Evolutionary conservation across 129 eudicot genomes (phyloP), one percentile per base, ranked within the genome.

Genomic region (Tanacetum coccineum): DNA sequence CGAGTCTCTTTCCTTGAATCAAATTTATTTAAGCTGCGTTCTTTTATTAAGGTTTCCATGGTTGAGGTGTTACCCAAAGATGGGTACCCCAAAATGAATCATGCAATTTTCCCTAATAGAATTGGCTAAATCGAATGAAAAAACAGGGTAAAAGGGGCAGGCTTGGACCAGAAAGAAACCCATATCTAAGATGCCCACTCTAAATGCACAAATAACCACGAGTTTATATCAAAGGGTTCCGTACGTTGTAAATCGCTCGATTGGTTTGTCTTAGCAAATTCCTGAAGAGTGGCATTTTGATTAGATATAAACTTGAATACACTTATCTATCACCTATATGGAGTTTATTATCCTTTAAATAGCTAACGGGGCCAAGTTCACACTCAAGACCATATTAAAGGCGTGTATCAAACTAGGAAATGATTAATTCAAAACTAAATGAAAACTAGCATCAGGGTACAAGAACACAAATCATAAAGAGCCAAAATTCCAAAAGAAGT

Each of bases 401-500:
- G 4, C 1, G 63, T 28, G n/a, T 25, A 58, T 58, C 21, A 3
- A 52, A 4, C 9, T 53, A 53, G 7, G 3, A 13, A 13, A 22
- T 22, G 13, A 57, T 12, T 13, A 4, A 54, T 2, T 28, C 32
- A 12, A 20, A 25, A 25, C 18, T 57, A 57, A 12, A 14, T 57
- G 62, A 57, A 25, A 26, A 1, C 9, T 5, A 58, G 19, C 63
- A n/a, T 13, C 9, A 9, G 3, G 42, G n/a, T n/a, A 9, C n/a
- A 68, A 20, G 44, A 14, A 42, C 13, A 66, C 71, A 67, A 66
- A 61, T 49, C 9, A 59, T 40, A 40, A 42, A 45, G 49, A 51
- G 52, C 59, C 70, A 76, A 76, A 61, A 26, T 60, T 22, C 4
- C 15, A 49, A 62, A 55, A 52, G 75, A 68, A 76, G 75, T 51